phyloP scores from a whole-genome alignment of 1,139 yeast genomes.

The Hansenula lynferdii region DNA sequence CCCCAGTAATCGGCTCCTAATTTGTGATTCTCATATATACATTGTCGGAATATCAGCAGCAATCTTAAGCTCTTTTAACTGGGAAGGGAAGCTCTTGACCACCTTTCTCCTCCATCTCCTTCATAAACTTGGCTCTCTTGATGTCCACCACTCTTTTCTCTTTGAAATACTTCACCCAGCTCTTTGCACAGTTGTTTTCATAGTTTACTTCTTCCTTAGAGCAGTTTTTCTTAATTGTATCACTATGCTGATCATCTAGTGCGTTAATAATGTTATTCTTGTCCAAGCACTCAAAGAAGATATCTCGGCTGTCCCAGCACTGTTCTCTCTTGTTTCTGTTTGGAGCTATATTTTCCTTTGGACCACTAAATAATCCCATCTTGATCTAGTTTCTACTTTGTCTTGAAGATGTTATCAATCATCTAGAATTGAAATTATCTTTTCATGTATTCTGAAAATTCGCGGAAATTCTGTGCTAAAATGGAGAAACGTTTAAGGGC shows the following conservation, averaged over 20 bases:
- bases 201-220: conserved; percentile 39
- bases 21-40: too few relatives aligned
- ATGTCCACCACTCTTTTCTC: conserved; percentile 58
- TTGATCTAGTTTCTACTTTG: background rate
- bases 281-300: conserved; percentile 54
- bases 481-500: too few relatives aligned
- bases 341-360: conserved; percentile 34
- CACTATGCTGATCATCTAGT: conserved; percentile 31
- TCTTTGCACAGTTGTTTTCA: conserved; percentile 51
- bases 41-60: background rate
- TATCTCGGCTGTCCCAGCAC: conserved; percentile 70
- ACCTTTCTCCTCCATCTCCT: conserved; percentile 48
- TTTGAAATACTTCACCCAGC: conserved; percentile 68
- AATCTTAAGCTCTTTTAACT: conserved; percentile 3
- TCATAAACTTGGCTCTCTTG: conserved; percentile 46
- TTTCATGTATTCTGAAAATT: too few relatives aligned
- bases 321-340: conserved; percentile 47
- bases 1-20: too few relatives aligned
- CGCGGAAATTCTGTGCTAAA: too few relatives aligned
- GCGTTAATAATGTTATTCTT: conserved; percentile 46
- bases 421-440: too few relatives aligned
- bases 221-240: conserved; percentile 35
- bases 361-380: conserved; percentile 33
- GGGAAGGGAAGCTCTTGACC: conserved; percentile 26
- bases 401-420: background rate